Conservation (phyloP, 2,329 filamentous ascomycete species). For the Fonsecaea multimorphosa region DNA sequence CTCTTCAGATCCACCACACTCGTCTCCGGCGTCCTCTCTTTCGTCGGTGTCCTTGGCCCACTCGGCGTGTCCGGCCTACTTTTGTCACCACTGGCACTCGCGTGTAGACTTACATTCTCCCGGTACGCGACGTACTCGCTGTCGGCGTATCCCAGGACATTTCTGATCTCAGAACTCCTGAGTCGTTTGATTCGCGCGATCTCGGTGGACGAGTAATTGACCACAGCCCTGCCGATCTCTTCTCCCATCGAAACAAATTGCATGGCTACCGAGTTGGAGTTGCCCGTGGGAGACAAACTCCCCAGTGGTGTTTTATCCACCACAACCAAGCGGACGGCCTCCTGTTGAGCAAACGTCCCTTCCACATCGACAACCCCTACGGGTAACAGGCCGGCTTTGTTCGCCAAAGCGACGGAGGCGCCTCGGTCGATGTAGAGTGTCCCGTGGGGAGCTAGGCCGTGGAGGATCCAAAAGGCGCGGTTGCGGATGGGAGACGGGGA, state of each 20-base stretch:
- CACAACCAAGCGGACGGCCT: slow-evolving; percentile 85
- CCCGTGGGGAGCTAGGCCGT: slow-evolving; percentile 88
- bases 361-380: slow-evolving; percentile 90
- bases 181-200: slow-evolving; percentile 83
- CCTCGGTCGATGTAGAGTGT: slow-evolving; percentile 93
- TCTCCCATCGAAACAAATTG: slow-evolving; percentile 49
- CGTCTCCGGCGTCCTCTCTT: slow-evolving; percentile 32
- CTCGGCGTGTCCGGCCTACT: slow-evolving; percentile 37
- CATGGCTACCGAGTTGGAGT: slow-evolving; percentile 27
- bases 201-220: slow-evolving; percentile 90
- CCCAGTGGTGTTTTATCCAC: slow-evolving; percentile 63
- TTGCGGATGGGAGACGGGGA: slow-evolving; percentile 85
- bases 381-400: slow-evolving; percentile 86
- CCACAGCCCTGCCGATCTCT: slow-evolving; percentile 86
- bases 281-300: slow-evolving; percentile 43
- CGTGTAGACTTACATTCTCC: slow-evolving; percentile 78
- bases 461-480: slow-evolving; percentile 94
- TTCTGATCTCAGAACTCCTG: slow-evolving; percentile 79
- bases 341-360: slow-evolving; percentile 87
- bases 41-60: slow-evolving; percentile 27
- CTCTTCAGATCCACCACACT: slow-evolving; percentile 34
- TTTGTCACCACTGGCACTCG: slow-evolving; percentile 18
- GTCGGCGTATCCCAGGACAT: slow-evolving; percentile 85
- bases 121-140: slow-evolving; percentile 91
- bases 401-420: slow-evolving; percentile 76